Base-by-base conservation (phyloP, 2,329 filamentous ascomycete genomes). In the Spiromastix sp. region DNA sequence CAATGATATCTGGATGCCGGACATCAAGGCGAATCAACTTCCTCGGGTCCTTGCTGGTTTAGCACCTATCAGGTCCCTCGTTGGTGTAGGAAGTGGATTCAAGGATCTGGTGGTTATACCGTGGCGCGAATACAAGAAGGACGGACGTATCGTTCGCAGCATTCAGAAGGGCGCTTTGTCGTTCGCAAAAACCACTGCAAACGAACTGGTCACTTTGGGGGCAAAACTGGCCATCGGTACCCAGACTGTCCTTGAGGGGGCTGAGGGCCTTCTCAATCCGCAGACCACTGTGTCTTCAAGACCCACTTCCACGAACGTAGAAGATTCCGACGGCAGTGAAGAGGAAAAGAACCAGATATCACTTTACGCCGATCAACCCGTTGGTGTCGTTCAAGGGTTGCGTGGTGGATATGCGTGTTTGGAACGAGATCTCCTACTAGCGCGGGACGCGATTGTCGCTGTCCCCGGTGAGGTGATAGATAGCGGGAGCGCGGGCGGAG, bases 1-100 rank as follows among this genome's bases (percentile, higher is more conserved):
- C 21, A 96, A 96, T 52, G 85, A 93, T 53, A 84, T 95, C 28
- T 98, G 91, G 91, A 93, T 80, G 72, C 86, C 86, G 1, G 89
- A 98, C 53, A 82, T 98, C 37, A 85, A 82, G 54, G 68, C 73
- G 11, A 93, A 89, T 46, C 91, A 98, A 56, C 77, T 98, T 4
- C 85, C 86, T 1, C 79, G 81, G 2, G 82, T 98, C 1, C 71
- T 98, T 22, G 84, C 86, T 2, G 91, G 91, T 13, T 68, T 98
- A 4, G 87, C 87, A 0, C 84, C 86, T 1, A 79, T 96, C n/a
- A 78, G 86, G 10, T 85, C 85, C 1, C 64, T 98, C 2, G 89
- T 93, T 33, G 94, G 93, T 46, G 84, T 98, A 6, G 85, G 87
- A 19, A 82, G 79, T 37, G 89, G 89, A 1, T 77, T 98, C 49